Base-by-base conservation (phyloP, 106 monocot species). In the Allium cepa region DNA sequence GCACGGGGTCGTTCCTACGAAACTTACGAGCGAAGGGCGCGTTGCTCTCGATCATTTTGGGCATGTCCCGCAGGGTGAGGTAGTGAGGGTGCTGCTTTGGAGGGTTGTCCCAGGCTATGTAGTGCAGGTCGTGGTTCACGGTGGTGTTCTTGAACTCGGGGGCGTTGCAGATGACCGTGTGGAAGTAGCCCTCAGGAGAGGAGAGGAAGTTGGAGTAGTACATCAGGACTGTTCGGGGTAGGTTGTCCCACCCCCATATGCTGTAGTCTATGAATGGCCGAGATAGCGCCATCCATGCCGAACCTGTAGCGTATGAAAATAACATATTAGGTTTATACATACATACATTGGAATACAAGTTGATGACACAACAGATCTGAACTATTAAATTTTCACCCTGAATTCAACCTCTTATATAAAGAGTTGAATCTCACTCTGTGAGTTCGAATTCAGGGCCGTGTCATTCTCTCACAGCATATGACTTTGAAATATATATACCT, bases 201-300 rank as follows among this genome's bases (percentile, higher is more conserved):
- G 90, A 90, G 51, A 94, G 57, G 75, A 94, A 94, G 70, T 94
- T 94, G 28, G 94, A 76, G 45, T 94, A 87, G 73, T 94, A 94
- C 94, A 94, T 94, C 16, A 94, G 83, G 56, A 87, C 76, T 0
- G 87, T 80, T 4, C 94, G 81, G 7, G 94, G 94, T 11, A 94
- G 85, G 62, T 90, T 94, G 65, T 94, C 94, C 90, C 90, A 94
- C 2, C 94, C 94, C 94, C 94, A 94, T 47, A 94, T 85, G 73
- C 78, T 85, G 75, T 94, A 94, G 53, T 94, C 94, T 3, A 94
- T 63, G 68, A 94, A 94, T 0, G 84, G 66, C 13, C 77, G 78
- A 11, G 94, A 85, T 16, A 94, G 80, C 10, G 61, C 87, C 94
- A 94, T 87, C 94, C 94, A 94, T 46, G 94, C 94, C 36, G 94